Conservation (phyloP, 805 yeast genomes). For the Candida coleopterorum region DNA sequence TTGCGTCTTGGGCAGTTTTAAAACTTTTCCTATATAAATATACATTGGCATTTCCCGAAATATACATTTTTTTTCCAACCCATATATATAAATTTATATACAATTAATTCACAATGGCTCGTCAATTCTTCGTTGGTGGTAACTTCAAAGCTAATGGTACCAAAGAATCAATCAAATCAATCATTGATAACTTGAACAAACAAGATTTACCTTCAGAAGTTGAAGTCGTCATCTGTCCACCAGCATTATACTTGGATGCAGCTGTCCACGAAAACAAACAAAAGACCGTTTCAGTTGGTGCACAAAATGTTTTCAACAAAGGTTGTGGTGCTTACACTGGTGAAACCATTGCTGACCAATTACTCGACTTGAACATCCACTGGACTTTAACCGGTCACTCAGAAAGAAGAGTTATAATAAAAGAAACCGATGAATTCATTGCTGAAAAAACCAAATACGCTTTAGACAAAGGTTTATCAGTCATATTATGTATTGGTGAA, state of each 20-base stretch:
- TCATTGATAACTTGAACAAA: conserved; percentile 77
- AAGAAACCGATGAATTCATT: conserved; percentile 84
- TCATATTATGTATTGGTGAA: conserved; percentile 97
- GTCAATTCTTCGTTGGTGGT: conserved; percentile 97
- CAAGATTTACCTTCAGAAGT: conserved; percentile 72
- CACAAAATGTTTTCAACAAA: conserved; percentile 87
- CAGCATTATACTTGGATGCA: conserved; percentile 84
- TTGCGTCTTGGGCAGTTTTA: background rate
- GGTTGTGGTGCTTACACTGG: conserved; percentile 97
- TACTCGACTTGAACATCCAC: conserved; percentile 85
- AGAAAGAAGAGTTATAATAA: conserved; percentile 93
- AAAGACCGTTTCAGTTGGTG: conserved; percentile 73
- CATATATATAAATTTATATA: no score
- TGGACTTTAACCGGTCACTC: conserved; percentile 98
- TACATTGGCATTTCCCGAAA: background rate
- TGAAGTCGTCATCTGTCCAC: conserved; percentile 95
- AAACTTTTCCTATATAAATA: background rate
- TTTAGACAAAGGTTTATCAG: conserved; percentile 81
- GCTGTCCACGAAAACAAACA: conserved; percentile 66
- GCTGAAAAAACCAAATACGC: conserved; percentile 96
- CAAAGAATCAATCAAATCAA: conserved; percentile 74
- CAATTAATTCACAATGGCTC: conserved; percentile 63
- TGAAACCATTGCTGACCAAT: conserved; percentile 83
- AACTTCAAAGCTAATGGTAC: conserved; percentile 99
- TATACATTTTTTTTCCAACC: no score